A percentile compares a stretch with the other conserved stretches of the same genome.
Conservation (phyloP, 1,284 basidiomycete genomes). For the Ceratobasidium sp. region DNA sequence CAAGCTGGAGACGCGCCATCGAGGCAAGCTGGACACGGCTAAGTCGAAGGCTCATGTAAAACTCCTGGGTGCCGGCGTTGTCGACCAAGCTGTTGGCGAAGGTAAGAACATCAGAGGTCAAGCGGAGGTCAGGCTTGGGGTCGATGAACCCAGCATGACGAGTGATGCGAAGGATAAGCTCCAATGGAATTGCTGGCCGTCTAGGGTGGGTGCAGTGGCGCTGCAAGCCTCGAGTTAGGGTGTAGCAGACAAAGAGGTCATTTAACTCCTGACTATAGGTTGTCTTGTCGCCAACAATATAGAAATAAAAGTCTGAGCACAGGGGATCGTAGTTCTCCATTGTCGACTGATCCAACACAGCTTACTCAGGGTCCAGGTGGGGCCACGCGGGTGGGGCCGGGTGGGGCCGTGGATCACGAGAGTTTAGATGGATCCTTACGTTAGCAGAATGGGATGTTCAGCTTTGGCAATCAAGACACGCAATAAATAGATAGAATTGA, state of each 20-base stretch:
- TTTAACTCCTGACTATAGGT: constrained; percentile 37
- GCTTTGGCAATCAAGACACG: no score
- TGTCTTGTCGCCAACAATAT: constrained; percentile 20
- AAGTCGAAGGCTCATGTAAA: constrained; percentile 9
- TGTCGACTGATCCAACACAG: not conserved
- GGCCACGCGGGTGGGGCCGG: not conserved
- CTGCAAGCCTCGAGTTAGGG: constrained; percentile 31
- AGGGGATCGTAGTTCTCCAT: constrained; percentile 7
- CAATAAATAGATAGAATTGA: no score
- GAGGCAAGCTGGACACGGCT: constrained; percentile 27
- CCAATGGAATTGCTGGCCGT: constrained; percentile 27
- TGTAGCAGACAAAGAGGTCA: constrained; percentile 36
- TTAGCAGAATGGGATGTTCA: no score
- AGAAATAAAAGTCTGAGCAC: constrained; percentile 29
- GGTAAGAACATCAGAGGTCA: constrained; percentile 6
- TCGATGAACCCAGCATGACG: constrained; percentile 35
- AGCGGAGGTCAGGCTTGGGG: constrained; percentile 14
- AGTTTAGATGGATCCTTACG: no score
- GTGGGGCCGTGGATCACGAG: not conserved
- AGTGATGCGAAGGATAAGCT: constrained; percentile 31
- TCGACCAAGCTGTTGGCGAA: constrained; percentile 2
- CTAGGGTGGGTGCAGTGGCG: not conserved
- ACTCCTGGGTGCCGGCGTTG: not conserved
- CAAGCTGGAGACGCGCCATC: constrained; percentile 39
- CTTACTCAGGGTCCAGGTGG: constrained; percentile 24